A percentile compares a stretch with the other conserved stretches of the same genome.
Conservation (phyloP, 108 stramenopile genomes). For the Cyclotella atomus region DNA sequence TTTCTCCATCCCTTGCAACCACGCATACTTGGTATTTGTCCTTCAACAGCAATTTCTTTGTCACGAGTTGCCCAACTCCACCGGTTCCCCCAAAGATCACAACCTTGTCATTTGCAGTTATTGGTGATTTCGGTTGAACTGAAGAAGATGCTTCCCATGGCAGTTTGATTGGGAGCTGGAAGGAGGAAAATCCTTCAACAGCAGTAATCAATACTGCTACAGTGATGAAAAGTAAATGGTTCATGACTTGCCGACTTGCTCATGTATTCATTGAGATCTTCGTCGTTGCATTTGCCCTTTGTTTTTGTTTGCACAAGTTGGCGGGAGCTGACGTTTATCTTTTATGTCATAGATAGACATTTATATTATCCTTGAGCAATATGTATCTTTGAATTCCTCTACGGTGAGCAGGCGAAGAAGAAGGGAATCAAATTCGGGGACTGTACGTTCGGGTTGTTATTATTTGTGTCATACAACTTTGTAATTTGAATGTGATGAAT, state of each 20-base stretch:
- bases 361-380: too few relatives aligned
- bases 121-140: slow-evolving; percentile 25
- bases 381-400: too few relatives aligned
- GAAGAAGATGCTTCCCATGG: slow-evolving; percentile 19
- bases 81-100: slow-evolving; percentile 50
- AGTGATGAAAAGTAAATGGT: not conserved
- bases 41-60: slow-evolving; percentile 29
- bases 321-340: too few relatives aligned
- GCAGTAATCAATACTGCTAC: not conserved
- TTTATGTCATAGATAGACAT: too few relatives aligned
- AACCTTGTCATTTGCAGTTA: slow-evolving; percentile 34
- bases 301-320: too few relatives aligned
- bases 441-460: too few relatives aligned
- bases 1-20: slow-evolving; percentile 39
- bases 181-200: slow-evolving; percentile 20
- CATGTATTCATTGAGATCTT: not conserved
- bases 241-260: not conserved
- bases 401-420: too few relatives aligned
- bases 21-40: slow-evolving; percentile 32
- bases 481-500: too few relatives aligned
- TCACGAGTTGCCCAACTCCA: slow-evolving; percentile 52
- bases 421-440: too few relatives aligned
- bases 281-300: too few relatives aligned
- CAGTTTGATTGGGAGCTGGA: slow-evolving; percentile 24
- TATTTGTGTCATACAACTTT: too few relatives aligned